phyloP scores from a whole-genome alignment of 148 eudicot species.

The Beta vulgaris region DNA sequence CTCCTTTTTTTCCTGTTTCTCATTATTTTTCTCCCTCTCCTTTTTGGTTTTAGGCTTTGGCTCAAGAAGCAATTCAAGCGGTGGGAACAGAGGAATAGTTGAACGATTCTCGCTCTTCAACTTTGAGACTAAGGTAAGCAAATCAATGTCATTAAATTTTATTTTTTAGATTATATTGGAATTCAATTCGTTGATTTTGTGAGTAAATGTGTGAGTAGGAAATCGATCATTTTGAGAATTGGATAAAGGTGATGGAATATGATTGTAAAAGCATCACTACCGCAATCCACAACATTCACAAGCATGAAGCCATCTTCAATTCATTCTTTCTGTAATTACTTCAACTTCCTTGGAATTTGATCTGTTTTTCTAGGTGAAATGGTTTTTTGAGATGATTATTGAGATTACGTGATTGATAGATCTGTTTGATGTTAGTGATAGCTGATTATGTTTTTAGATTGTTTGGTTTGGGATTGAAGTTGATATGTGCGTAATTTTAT shows the following conservation, averaged over 20 bases:
- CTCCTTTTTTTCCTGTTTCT: no score
- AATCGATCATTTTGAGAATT: conserved; percentile 88
- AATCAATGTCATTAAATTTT: no score
- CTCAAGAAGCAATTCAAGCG: no score
- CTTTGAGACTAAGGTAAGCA: conserved; percentile 58
- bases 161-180: no score
- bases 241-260: conserved; percentile 87
- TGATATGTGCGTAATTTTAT: background rate
- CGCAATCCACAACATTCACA: conserved; percentile 78
- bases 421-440: background rate
- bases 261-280: conserved; percentile 71
- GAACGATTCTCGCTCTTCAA: conserved; percentile 67
- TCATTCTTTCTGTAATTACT: background rate
- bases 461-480: background rate
- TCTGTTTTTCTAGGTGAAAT: background rate
- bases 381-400: background rate
- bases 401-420: conserved; percentile 12
- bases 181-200: background rate
- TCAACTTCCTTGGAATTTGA: background rate
- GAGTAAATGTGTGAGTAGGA: conserved; percentile 32
- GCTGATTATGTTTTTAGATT: background rate
- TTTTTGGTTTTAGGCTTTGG: no score
- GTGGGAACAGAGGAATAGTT: no score
- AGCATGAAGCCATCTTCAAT: background rate
- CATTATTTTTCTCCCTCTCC: no score